Evolutionary conservation across 2,329 filamentous ascomycete genomes (phyloP).

Genomic region (Fusarium sp.): DNA sequence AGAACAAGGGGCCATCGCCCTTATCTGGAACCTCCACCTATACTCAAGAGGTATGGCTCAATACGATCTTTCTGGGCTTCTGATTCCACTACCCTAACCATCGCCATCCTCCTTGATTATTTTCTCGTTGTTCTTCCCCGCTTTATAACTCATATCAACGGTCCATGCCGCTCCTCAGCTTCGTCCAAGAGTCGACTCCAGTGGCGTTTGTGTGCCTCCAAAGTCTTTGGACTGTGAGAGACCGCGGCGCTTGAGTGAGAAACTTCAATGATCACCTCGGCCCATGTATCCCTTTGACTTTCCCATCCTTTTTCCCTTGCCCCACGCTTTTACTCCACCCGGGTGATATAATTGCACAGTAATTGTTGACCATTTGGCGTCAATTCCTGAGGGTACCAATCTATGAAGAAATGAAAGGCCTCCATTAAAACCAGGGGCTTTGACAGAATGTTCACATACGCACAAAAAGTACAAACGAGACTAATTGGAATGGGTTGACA

Average conservation of each 20-base stretch:
- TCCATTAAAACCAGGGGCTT: constrained; percentile 18
- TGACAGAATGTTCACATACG: constrained; percentile 33
- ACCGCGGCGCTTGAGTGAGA: constrained; percentile 30
- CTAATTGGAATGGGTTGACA: constrained; percentile 44
- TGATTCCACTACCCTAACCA: neutral
- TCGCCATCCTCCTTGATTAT: neutral
- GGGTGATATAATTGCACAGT: neutral
- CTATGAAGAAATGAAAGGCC: constrained; percentile 12
- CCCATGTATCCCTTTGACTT: constrained; percentile 10
- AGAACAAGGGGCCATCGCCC: neutral
- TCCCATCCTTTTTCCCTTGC: constrained; percentile 8
- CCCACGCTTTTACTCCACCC: neutral
- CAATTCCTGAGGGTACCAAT: constrained; percentile 5
- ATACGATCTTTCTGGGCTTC: neutral
- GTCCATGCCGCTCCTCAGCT: constrained; percentile 8
- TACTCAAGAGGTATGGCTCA: constrained; percentile 10
- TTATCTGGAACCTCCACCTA: neutral
- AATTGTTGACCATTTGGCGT: neutral
- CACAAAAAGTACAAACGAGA: constrained; percentile 41
- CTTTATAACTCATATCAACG: constrained; percentile 11
- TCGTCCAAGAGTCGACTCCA: constrained; percentile 16
- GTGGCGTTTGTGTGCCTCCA: constrained; percentile 31
- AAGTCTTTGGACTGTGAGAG: constrained; percentile 16
- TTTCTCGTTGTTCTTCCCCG: constrained; percentile 1
- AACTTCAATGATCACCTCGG: constrained; percentile 7